Conservation (phyloP, 2,329 filamentous ascomycete species). For the Fusarium chlamydosporum region DNA sequence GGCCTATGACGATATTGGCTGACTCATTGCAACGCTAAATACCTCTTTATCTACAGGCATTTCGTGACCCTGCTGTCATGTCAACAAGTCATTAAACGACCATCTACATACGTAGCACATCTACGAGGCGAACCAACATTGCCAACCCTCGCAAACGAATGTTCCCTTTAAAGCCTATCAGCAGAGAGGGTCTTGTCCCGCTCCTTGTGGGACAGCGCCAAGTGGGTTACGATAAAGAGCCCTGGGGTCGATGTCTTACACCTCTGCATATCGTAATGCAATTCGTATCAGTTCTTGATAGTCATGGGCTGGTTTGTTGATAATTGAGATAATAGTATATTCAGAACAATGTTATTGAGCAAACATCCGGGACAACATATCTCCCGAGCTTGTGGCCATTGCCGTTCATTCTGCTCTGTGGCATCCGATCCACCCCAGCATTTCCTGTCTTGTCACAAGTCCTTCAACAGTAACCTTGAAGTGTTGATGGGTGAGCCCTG, state of each 20-base stretch:
- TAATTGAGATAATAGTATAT: not conserved
- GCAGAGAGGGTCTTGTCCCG: conserved; percentile 44
- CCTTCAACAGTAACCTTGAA: conserved; percentile 29
- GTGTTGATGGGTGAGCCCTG: conserved; percentile 16
- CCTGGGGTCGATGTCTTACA: conserved; percentile 28
- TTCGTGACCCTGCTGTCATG: conserved; percentile 20
- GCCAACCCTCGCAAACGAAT: conserved; percentile 19
- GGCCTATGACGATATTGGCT: conserved; percentile 29
- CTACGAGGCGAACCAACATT: conserved; percentile 18
- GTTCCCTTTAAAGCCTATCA: conserved; percentile 43
- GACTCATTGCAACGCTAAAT: conserved; percentile 26
- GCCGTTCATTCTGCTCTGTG: conserved; percentile 11
- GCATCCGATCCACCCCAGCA: conserved; percentile 28
- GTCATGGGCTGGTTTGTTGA: not conserved
- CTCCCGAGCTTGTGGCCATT: conserved; percentile 2
- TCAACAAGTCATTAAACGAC: conserved; percentile 15
- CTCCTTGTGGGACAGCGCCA: conserved; percentile 44
- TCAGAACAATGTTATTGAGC: not conserved
- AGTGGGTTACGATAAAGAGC: conserved; percentile 49
- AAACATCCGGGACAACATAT: conserved; percentile 9
- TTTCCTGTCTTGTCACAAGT: conserved; percentile 25
- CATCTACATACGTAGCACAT: conserved; percentile 12
- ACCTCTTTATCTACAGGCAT: conserved; percentile 4
- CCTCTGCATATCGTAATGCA: conserved; percentile 40
- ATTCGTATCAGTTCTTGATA: conserved; percentile 2